phyloP scores from a whole-genome alignment of 805 yeast species.

The Metschnikowia kofuensis region DNA sequence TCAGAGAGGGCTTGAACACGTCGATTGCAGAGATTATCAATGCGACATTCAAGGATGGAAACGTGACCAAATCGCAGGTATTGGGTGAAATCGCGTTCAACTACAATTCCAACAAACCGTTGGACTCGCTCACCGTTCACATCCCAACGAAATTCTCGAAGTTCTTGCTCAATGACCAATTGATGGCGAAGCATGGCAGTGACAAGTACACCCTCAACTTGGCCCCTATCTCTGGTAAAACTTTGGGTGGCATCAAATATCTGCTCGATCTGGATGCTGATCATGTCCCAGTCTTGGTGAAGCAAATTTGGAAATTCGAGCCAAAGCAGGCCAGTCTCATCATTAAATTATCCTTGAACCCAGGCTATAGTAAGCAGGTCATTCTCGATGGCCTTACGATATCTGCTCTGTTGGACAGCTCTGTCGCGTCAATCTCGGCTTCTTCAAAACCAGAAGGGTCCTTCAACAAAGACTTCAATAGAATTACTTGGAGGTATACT shows the following conservation, averaged over 20 bases:
- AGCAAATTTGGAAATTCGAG: slow-evolving; percentile 91
- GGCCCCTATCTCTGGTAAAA: slow-evolving; percentile 52
- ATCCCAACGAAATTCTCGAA: slow-evolving; percentile 50
- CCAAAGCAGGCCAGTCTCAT: slow-evolving; percentile 81
- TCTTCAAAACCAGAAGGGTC: slow-evolving; percentile 91
- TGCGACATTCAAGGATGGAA: slow-evolving; percentile 71
- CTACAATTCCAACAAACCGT: slow-evolving; percentile 39
- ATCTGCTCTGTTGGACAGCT: slow-evolving; percentile 55
- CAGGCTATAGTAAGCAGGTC: slow-evolving; percentile 40
- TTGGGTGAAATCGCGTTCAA: slow-evolving; percentile 87
- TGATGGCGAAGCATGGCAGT: slow-evolving; percentile 26
- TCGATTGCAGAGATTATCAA: slow-evolving; percentile 83
- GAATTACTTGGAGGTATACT: slow-evolving; percentile 80
- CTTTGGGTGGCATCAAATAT: slow-evolving; percentile 82
- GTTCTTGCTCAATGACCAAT: slow-evolving; percentile 40
- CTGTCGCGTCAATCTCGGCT: slow-evolving; percentile 66
- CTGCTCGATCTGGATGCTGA: slow-evolving; percentile 45
- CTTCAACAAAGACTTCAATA: slow-evolving; percentile 77
- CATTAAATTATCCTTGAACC: slow-evolving; percentile 60
- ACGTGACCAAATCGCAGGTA: slow-evolving; percentile 53
- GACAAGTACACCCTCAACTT: slow-evolving; percentile 45
- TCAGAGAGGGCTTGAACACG: slow-evolving; percentile 60
- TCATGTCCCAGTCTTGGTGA: slow-evolving; percentile 63
- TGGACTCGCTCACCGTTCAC: slow-evolving; percentile 33
- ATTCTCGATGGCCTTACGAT: slow-evolving; percentile 58